Evolutionary conservation across 345 rosid genomes (phyloP), one percentile per base, ranked within the genome.

Genomic region (Populus tremula): DNA sequence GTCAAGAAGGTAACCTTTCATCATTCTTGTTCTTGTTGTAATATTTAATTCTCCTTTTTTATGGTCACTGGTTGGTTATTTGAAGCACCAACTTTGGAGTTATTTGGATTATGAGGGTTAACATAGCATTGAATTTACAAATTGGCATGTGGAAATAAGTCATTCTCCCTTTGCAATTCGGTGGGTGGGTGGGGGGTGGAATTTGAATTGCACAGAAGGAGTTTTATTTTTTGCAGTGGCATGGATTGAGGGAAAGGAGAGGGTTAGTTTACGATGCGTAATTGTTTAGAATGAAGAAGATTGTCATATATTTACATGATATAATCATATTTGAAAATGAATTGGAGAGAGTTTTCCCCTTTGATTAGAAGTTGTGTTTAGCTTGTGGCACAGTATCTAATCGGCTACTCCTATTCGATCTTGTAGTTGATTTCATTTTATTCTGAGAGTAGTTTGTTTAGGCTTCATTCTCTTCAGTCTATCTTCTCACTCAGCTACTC

Each of bases 1-100:
- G 96, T 86, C 77, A 85, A 88, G 16, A 91, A 90, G 94, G 98
- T 93, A 84, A 78, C 61, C 23, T 35, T 21, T 69, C 20, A 13
- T 21, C 17, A 39, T 23, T 2, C 39, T 4, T 61, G 14, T 8
- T 71, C 39, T 4, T 61, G 14, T 8, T 71, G 36, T 47, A 6
- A 29, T 39, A 9, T 70, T 70, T 17, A 41, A 20, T 5, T 56
- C 50, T 70, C 17, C 25, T 70, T 29, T 43, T 16, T 13, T 39
- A 29, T 33, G 63, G 63, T 56, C 29, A 56, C 27, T n/a, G 29
- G 27, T 3, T 56, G 63, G 63, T 56, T 56, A 2, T n/a, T 56
- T 9, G 63, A 56, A n/a, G 63, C 29, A 9, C 29, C 12, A 56
- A n/a, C 23, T 21, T n/a, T 56, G n/a, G 62, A 56, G 62, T 56